These are phyloP conservation scores for Meyerozyma guilliermondii DNA, from an alignment of 1,139 yeast genomes.

Conservation along the genomic window DNA sequence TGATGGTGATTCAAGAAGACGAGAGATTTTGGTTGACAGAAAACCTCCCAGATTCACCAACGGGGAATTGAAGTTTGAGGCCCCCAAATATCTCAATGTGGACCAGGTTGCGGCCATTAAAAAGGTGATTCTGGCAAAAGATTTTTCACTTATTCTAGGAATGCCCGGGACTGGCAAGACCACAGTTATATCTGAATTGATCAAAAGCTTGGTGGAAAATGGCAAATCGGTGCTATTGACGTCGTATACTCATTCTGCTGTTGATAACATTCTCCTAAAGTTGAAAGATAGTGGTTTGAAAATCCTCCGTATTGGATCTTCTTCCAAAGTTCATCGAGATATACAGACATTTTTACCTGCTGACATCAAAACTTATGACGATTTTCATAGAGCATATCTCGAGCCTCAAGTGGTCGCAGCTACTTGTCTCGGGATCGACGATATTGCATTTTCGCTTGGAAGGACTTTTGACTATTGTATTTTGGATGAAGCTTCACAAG, in stretches of 20 bases:
- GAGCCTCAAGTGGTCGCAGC: conserved; percentile 77
- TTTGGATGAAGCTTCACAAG: conserved; percentile 95
- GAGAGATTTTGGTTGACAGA: conserved; percentile 61
- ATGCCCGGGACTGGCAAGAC: conserved; percentile 99
- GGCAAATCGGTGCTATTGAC: conserved; percentile 71
- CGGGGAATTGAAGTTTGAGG: conserved; percentile 17
- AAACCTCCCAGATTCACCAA: conserved; percentile 30
- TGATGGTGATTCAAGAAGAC: conserved; percentile 47
- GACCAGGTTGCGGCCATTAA: conserved; percentile 72
- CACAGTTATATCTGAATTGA: conserved; percentile 77
- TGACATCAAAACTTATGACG: conserved; percentile 36
- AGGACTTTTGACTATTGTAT: conserved; percentile 84
- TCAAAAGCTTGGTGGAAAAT: conserved; percentile 51
- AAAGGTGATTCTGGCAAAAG: conserved; percentile 58
- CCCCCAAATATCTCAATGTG: conserved; percentile 38
- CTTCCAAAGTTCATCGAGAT: conserved; percentile 56
- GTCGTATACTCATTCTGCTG: conserved; percentile 93
- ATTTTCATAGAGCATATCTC: conserved; percentile 42
- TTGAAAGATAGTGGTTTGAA: conserved; percentile 46
- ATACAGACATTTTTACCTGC: conserved; percentile 52
- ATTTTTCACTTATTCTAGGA: conserved; percentile 79
- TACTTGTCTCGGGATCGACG: conserved; percentile 77
- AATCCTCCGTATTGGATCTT: conserved; percentile 55
- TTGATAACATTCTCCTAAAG: conserved; percentile 82
- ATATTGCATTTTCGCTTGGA: conserved; percentile 51